Percentiles rank a stretch among this genome's conserved stretches.
Conservation (phyloP, 768 basidiomycete genomes). For the Suillus sp. region DNA sequence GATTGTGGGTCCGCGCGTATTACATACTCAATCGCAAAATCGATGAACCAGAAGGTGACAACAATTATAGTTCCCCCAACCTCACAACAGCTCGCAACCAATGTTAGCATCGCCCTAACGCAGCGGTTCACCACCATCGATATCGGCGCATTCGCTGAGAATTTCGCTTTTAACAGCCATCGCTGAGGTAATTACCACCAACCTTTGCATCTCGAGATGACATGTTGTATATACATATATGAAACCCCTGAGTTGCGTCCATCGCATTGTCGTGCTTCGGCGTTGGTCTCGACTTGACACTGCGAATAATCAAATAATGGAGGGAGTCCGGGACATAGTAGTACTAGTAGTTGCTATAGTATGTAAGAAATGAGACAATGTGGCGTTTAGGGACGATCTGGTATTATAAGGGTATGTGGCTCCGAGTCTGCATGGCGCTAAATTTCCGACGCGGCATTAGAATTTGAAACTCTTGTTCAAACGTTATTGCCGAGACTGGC, state of each 20-base stretch:
- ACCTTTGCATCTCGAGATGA: background rate
- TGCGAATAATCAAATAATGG: background rate
- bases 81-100: slow-evolving; percentile 23
- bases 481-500: background rate
- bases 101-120: slow-evolving; percentile 13
- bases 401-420: background rate
- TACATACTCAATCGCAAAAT: background rate
- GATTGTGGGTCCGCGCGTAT: slow-evolving; percentile 10
- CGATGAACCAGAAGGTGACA: slow-evolving; percentile 12
- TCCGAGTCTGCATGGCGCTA: background rate
- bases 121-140: background rate
- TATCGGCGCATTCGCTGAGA: background rate
- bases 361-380: background rate
- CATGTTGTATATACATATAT: background rate
- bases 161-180: no score
- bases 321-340: background rate
- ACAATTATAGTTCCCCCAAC: background rate
- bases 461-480: background rate
- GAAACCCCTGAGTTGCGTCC: slow-evolving; percentile 2
- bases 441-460: background rate
- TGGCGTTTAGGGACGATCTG: background rate
- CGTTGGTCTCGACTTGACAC: background rate
- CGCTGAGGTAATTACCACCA: background rate
- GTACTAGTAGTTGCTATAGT: background rate
- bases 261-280: background rate